Conservation (phyloP, 148 eudicot genomes). For the Hydrangea macrophylla region DNA sequence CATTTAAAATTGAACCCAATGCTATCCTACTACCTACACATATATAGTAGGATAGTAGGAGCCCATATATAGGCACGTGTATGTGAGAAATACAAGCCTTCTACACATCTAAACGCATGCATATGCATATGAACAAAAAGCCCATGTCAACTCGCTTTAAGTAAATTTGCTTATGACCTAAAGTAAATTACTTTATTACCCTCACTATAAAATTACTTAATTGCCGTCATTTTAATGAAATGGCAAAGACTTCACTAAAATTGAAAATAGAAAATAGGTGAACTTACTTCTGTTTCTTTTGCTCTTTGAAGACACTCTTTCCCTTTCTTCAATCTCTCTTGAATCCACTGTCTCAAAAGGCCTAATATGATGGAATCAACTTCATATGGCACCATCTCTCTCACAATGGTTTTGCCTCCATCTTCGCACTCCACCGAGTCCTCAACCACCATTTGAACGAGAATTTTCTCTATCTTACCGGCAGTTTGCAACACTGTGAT, state of each 20-base stretch:
- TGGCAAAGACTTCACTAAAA: not conserved
- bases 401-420: slow-evolving; percentile 70
- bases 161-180: too few relatives aligned
- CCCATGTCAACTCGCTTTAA: too few relatives aligned
- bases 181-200: too few relatives aligned
- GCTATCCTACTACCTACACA: too few relatives aligned
- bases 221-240: too few relatives aligned
- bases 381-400: slow-evolving; percentile 87
- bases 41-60: too few relatives aligned
- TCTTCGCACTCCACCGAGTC: slow-evolving; percentile 82
- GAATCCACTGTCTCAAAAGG: slow-evolving; percentile 71
- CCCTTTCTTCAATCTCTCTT: slow-evolving; percentile 57
- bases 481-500: slow-evolving; percentile 63
- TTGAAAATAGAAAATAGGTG: not conserved
- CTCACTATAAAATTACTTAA: too few relatives aligned
- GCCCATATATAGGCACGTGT: too few relatives aligned
- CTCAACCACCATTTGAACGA: slow-evolving; percentile 82
- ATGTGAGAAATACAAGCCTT: too few relatives aligned
- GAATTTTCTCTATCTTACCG: slow-evolving; percentile 69
- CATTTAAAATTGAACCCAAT: too few relatives aligned
- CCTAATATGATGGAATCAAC: slow-evolving; percentile 64
- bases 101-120: too few relatives aligned
- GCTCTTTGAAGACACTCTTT: slow-evolving; percentile 63
- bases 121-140: too few relatives aligned
- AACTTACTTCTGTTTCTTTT: slow-evolving; percentile 86